Evolutionary conservation across 176 grass and related monocot genomes (phyloP).

Genomic region (Tuctoria greenei): DNA sequence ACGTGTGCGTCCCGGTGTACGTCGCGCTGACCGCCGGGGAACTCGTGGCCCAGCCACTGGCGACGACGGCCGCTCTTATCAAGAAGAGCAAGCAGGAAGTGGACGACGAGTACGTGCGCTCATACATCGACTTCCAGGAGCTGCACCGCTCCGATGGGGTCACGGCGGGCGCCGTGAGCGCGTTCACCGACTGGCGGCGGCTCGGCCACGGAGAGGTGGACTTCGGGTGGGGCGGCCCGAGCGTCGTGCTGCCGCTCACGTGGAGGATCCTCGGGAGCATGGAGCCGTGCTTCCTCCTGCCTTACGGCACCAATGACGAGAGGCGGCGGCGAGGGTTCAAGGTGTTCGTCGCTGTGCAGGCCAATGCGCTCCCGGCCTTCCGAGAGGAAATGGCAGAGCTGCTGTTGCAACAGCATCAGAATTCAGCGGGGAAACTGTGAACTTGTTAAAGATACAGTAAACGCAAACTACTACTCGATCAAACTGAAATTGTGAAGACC

Average conservation of each 20-base stretch:
- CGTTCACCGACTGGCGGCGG: conserved; percentile 66
- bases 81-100: conserved; percentile 55
- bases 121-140: conserved; percentile 75
- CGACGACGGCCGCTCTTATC: conserved; percentile 43
- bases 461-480: background rate
- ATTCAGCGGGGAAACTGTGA: conserved; percentile 17
- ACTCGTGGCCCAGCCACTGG: conserved; percentile 41
- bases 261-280: conserved; percentile 70
- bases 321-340: conserved; percentile 52
- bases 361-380: conserved; percentile 29
- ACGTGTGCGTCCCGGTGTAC: conserved; percentile 76
- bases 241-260: conserved; percentile 58
- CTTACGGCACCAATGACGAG: conserved; percentile 34
- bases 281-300: conserved; percentile 64
- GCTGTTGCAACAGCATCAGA: background rate
- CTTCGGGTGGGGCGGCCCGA: conserved; percentile 60
- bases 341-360: conserved; percentile 51
- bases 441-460: background rate
- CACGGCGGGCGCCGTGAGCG: conserved; percentile 51
- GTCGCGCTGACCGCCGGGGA: conserved; percentile 40
- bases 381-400: conserved; percentile 53
- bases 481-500: background rate
- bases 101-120: conserved; percentile 76
- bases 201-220: conserved; percentile 73
- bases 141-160: conserved; percentile 44